Conservation (phyloP, 352 stramenopile species). For the Thalassiosira exigua region DNA sequence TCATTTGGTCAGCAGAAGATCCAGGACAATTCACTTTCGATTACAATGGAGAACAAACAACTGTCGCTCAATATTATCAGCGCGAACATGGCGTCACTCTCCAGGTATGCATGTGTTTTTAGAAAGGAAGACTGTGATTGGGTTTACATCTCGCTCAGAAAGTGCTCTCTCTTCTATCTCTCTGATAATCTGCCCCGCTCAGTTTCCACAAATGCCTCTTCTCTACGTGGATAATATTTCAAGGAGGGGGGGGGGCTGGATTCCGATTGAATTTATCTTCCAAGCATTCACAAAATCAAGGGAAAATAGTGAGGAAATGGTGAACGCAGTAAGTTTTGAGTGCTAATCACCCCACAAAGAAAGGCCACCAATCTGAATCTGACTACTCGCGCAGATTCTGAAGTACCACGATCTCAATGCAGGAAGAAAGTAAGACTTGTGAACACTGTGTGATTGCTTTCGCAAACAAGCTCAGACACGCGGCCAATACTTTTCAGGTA, state of each 20-base stretch:
- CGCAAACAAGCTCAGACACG: no score
- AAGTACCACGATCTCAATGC: constrained; percentile 41
- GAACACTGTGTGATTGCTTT: no score
- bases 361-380: constrained; percentile 47
- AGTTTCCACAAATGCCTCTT: not conserved
- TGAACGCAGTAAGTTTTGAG: not conserved
- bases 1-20: not conserved
- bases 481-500: not conserved
- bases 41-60: not conserved
- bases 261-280: not conserved
- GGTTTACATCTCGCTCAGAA: constrained; percentile 29
- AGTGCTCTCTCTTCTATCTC: no score
- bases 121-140: constrained; percentile 27
- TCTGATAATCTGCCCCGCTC: no score
- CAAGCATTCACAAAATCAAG: not conserved
- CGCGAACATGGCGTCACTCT: not conserved
- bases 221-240: constrained; percentile 23
- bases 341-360: no score
- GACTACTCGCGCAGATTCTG: constrained; percentile 17
- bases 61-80: not conserved
- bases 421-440: constrained; percentile 38
- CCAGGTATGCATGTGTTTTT: constrained; percentile 20
- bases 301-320: constrained; percentile 25
- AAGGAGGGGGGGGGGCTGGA: not conserved
- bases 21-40: not conserved